A percentile compares a stretch with the other conserved stretches of the same genome.
phyloP scores from a whole-genome alignment of 1,284 basidiomycete species.

The Boletellus deceptivus region DNA sequence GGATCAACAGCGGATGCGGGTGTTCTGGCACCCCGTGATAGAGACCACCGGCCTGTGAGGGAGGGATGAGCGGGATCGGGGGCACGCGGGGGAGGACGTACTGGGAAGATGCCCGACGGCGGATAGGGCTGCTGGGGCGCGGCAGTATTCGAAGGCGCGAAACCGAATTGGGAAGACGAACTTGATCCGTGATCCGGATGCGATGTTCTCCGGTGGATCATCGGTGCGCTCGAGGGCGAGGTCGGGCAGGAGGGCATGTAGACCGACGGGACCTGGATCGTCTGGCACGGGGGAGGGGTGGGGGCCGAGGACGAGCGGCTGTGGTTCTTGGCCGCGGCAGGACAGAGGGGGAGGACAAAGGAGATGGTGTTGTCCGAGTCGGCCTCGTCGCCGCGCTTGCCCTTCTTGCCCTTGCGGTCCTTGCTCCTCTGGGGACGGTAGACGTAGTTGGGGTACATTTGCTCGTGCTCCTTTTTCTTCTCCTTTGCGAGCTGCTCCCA shows the following conservation, averaged over 20 bases:
- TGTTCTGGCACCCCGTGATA: conserved; percentile 26
- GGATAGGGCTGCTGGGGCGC: conserved; percentile 33
- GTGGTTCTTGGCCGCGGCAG: conserved; percentile 35
- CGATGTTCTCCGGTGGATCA: conserved; percentile 56
- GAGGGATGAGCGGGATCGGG: no score
- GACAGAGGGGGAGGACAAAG: conserved; percentile 52
- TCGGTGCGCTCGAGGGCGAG: conserved; percentile 56
- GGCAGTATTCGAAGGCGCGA: conserved; percentile 35
- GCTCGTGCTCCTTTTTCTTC: conserved; percentile 58
- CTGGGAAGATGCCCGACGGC: conserved; percentile 21
- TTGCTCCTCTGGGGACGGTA: conserved; percentile 70
- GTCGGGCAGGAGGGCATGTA: conserved; percentile 65
- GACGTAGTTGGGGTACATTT: conserved; percentile 70
- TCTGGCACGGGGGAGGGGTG: conserved; percentile 57
- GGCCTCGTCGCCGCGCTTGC: conserved; percentile 44
- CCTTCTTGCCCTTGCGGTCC: conserved; percentile 51
- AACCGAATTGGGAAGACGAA: conserved; percentile 46
- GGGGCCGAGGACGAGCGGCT: conserved; percentile 53
- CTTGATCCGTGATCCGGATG: conserved; percentile 44
- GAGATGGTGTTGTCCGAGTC: conserved; percentile 50
- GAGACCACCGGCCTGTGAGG: conserved; percentile 20
- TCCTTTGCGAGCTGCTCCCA: conserved; percentile 63
- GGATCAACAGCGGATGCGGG: conserved; percentile 33
- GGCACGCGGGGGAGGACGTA: conserved; percentile 14
- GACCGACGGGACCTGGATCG: conserved; percentile 61